Evolutionary conservation across 2,329 filamentous ascomycete species (phyloP).

Genomic region (Exophiala bonariae): DNA sequence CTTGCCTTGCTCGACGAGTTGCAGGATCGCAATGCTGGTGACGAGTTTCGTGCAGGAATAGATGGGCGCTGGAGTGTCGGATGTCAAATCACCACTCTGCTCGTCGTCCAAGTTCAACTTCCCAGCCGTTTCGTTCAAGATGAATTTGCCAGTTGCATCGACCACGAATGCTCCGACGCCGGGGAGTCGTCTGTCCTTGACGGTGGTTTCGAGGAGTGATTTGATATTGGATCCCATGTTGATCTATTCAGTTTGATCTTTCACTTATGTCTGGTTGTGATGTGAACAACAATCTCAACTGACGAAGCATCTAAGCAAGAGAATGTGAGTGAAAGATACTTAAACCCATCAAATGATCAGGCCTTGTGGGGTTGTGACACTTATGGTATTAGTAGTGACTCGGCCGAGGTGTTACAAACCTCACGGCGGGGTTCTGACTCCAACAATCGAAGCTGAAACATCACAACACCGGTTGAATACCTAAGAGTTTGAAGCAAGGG

Average conservation of each 20-base stretch:
- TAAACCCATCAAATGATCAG: too few relatives aligned
- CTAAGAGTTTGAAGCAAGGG: too few relatives aligned
- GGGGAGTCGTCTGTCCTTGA: conserved; percentile 23
- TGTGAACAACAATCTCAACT: not conserved
- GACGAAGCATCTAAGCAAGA: too few relatives aligned
- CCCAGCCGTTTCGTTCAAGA: conserved; percentile 21
- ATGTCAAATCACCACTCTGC: conserved; percentile 12
- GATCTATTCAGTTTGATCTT: not conserved
- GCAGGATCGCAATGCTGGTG: conserved; percentile 21
- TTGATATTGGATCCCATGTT: conserved; percentile 19
- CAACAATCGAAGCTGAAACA: too few relatives aligned
- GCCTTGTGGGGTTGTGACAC: too few relatives aligned
- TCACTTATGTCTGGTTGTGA: not conserved
- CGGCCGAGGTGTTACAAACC: too few relatives aligned
- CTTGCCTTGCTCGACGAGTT: conserved; percentile 26
- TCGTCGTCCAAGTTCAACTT: conserved; percentile 17
- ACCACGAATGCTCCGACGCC: conserved; percentile 19
- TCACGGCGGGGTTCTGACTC: too few relatives aligned
- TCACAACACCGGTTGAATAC: too few relatives aligned
- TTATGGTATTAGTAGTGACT: too few relatives aligned
- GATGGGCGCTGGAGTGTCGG: conserved; percentile 18
- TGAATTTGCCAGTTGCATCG: conserved; percentile 19
- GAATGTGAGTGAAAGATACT: too few relatives aligned
- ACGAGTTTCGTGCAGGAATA: conserved; percentile 27
- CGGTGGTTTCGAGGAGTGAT: conserved; percentile 20